Conservation (phyloP, 1,284 basidiomycete species). For the Lentinula novae-zelandiae region DNA sequence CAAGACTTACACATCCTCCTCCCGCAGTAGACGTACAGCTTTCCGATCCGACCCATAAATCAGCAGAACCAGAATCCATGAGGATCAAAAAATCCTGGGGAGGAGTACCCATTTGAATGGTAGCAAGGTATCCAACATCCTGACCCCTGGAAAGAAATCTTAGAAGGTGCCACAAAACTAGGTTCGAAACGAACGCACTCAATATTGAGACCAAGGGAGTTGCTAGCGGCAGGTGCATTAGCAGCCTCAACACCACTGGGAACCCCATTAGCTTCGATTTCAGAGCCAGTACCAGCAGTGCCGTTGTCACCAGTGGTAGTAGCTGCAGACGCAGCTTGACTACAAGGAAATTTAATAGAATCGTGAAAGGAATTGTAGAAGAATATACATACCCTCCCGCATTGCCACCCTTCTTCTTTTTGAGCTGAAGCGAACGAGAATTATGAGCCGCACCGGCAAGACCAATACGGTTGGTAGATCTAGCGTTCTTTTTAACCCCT, state of each 20-base stretch:
- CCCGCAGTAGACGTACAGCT: conserved; percentile 43
- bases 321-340: neutral
- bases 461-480: conserved; percentile 25
- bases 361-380: neutral
- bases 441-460: conserved; percentile 19
- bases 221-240: conserved; percentile 43
- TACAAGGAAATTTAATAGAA: neutral
- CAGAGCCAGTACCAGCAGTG: conserved; percentile 15
- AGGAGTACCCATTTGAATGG: conserved; percentile 77
- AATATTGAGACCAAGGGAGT: conserved; percentile 73
- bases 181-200: conserved; percentile 39
- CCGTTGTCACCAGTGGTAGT: conserved; percentile 8
- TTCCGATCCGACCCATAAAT: conserved; percentile 76
- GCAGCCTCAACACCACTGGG: conserved; percentile 40
- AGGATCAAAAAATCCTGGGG: conserved; percentile 68
- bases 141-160: conserved; percentile 28
- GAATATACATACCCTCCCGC: conserved; percentile 5
- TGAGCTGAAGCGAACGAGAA: conserved; percentile 5
- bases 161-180: neutral
- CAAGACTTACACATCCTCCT: conserved; percentile 45
- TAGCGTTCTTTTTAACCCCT: neutral
- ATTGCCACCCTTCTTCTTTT: conserved; percentile 9
- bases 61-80: conserved; percentile 85
- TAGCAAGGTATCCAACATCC: conserved; percentile 62
- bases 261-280: conserved; percentile 8